Evolutionary conservation across 441 rosid species (phyloP).

Genomic region (Mallotus japonicus): DNA sequence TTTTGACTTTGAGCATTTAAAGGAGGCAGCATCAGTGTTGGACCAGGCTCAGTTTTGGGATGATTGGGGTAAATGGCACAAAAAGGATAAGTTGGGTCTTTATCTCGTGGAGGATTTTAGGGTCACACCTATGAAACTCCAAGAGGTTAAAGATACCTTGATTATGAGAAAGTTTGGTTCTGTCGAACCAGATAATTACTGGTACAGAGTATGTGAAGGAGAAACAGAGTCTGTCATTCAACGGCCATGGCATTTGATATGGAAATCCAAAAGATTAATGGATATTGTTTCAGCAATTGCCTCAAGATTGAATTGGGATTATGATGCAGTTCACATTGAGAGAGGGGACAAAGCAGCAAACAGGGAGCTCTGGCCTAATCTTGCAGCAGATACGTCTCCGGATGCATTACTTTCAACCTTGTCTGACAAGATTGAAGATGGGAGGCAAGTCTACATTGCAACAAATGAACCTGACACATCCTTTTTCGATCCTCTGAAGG

Average conservation of each 20-base stretch:
- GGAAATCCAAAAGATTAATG: slow-evolving; percentile 93
- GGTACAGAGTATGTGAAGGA: slow-evolving; percentile 95
- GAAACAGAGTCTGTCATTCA: slow-evolving; percentile 76
- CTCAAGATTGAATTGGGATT: slow-evolving; percentile 85
- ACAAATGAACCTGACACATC: slow-evolving; percentile 73
- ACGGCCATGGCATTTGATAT: slow-evolving; percentile 82
- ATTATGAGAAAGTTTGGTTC: slow-evolving; percentile 88
- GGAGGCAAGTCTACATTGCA: slow-evolving; percentile 75
- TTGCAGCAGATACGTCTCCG: slow-evolving; percentile 74
- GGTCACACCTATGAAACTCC: slow-evolving; percentile 75
- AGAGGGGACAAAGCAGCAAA: slow-evolving; percentile 84
- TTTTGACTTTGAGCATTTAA: slow-evolving; percentile 92
- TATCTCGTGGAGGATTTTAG: slow-evolving; percentile 67
- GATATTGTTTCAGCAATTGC: slow-evolving; percentile 75
- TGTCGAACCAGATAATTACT: slow-evolving; percentile 89
- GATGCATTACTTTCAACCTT: slow-evolving; percentile 59
- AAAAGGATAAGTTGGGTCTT: slow-evolving; percentile 45
- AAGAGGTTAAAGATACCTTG: slow-evolving; percentile 56
- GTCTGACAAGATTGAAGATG: slow-evolving; percentile 67
- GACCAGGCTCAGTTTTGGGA: slow-evolving; percentile 88
- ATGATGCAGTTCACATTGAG: slow-evolving; percentile 74
- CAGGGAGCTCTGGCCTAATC: slow-evolving; percentile 85
- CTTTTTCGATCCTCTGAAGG: slow-evolving; percentile 72
- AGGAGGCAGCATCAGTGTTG: slow-evolving; percentile 79
- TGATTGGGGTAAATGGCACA: slow-evolving; percentile 80